Conservation (phyloP, 345 rosid species). For the Pseudoturritis turrita region DNA sequence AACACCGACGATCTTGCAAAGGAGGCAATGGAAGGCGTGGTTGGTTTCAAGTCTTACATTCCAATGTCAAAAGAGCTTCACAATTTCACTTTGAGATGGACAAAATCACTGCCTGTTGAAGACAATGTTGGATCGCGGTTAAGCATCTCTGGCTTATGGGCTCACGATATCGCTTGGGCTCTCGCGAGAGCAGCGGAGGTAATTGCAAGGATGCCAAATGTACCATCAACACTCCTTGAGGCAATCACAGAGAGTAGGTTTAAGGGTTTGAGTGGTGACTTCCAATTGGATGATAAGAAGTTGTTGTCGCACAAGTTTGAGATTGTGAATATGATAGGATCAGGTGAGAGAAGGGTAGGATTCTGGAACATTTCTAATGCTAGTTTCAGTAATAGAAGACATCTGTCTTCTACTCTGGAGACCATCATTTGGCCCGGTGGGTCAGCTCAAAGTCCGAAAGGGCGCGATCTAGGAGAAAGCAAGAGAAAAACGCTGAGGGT, state of each 20-base stretch:
- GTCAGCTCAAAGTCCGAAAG: conserved; percentile 17
- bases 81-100: conserved; percentile 30
- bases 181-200: conserved; percentile 29
- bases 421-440: conserved; percentile 40
- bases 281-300: conserved; percentile 12
- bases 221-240: conserved; percentile 17
- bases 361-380: conserved; percentile 25
- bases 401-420: conserved; percentile 15
- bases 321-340: conserved; percentile 33
- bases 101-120: neutral
- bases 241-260: conserved; percentile 20
- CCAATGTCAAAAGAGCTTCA: conserved; percentile 34
- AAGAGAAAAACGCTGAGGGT: conserved; percentile 25
- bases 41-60: conserved; percentile 35
- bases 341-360: conserved; percentile 31
- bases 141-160: conserved; percentile 25
- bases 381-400: conserved; percentile 20
- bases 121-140: neutral
- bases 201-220: neutral
- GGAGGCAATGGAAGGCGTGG: conserved; percentile 39
- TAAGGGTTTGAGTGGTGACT: conserved; percentile 34
- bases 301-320: conserved; percentile 25
- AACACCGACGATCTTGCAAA: neutral
- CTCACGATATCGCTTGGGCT: conserved; percentile 33
- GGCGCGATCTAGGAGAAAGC: neutral